Evolutionary conservation across 345 rosid species (phyloP).

Genomic region (Erodium maritimum): DNA sequence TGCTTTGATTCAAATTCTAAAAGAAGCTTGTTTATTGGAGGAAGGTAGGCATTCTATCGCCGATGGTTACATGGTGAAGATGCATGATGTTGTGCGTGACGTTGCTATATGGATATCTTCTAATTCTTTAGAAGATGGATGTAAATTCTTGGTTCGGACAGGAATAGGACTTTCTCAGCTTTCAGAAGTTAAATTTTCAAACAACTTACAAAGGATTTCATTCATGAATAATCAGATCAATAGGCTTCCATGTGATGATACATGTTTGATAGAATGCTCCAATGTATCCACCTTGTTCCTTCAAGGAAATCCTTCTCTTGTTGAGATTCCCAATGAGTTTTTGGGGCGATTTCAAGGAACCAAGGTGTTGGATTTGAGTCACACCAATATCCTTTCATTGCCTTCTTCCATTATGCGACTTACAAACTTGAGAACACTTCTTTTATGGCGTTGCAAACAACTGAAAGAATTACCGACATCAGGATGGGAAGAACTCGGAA

Average conservation of each 20-base stretch:
- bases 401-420: conserved; percentile 25
- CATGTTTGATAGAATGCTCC: conserved; percentile 8
- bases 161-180: conserved; percentile 17
- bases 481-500: conserved; percentile 10
- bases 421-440: conserved; percentile 19
- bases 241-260: conserved; percentile 9
- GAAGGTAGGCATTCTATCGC: conserved; percentile 11
- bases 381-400: conserved; percentile 19
- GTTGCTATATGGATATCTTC: conserved; percentile 29
- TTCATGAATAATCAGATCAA: conserved; percentile 24
- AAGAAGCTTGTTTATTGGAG: conserved; percentile 35
- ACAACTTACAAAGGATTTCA: conserved; percentile 25
- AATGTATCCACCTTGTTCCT: conserved; percentile 21
- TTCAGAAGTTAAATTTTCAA: conserved; percentile 11
- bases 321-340: conserved; percentile 15
- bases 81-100: conserved; percentile 43
- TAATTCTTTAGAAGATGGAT: conserved; percentile 7
- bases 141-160: conserved; percentile 21
- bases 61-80: conserved; percentile 19
- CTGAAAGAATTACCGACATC: conserved; percentile 25
- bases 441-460: conserved; percentile 20
- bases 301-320: conserved; percentile 23
- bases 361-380: conserved; percentile 21
- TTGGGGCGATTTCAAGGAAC: conserved; percentile 21
- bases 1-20: conserved; percentile 30